phyloP scores from a whole-genome alignment of 768 basidiomycete species.

The Boletus tylopilopsis region DNA sequence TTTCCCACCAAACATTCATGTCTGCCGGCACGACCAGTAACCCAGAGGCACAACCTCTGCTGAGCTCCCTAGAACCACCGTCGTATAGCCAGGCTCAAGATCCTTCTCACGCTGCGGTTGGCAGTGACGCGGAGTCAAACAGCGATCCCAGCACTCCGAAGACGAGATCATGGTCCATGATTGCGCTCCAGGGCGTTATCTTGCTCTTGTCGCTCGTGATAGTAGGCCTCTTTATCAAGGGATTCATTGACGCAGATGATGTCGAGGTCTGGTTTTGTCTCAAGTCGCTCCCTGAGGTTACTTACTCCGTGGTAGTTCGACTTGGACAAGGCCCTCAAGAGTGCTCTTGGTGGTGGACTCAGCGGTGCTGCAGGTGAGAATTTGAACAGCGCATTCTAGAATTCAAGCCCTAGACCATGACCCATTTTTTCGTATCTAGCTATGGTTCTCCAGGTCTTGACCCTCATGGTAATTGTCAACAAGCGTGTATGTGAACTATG shows the following conservation, averaged over 20 bases:
- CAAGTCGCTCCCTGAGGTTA: constrained; percentile 23
- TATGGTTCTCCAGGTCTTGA: constrained; percentile 92
- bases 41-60: constrained; percentile 23
- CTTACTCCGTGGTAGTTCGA: constrained; percentile 75
- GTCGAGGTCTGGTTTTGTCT: constrained; percentile 47
- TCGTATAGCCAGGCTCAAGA: constrained; percentile 7
- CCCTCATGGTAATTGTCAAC: constrained; percentile 57
- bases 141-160: constrained; percentile 4
- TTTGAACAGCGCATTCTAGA: neutral
- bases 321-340: constrained; percentile 66
- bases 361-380: constrained; percentile 77
- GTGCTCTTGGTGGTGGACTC: constrained; percentile 84
- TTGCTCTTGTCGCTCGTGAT: constrained; percentile 35
- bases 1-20: constrained; percentile 18
- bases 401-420: neutral
- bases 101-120: neutral
- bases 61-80: constrained; percentile 14
- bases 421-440: constrained; percentile 40
- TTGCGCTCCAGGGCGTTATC: constrained; percentile 32
- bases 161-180: constrained; percentile 8
- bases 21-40: constrained; percentile 9
- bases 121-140: constrained; percentile 19
- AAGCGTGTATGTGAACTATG: neutral
- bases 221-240: constrained; percentile 59
- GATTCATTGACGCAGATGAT: constrained; percentile 65